phyloP scores from a whole-genome alignment of 2,329 filamentous ascomycete genomes.

The Metarhizium album region DNA sequence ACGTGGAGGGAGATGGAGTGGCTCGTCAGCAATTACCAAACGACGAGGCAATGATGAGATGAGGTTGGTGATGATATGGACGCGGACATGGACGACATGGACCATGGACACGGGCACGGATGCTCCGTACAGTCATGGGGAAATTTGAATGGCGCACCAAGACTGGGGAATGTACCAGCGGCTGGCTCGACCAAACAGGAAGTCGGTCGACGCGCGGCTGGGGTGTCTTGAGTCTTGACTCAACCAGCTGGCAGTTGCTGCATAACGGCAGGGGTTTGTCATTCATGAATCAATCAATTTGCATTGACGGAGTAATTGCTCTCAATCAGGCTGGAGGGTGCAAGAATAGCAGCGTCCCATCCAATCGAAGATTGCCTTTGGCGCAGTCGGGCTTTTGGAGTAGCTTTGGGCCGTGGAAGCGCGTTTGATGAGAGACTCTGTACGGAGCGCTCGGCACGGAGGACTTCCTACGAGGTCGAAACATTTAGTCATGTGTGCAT shows the following conservation, averaged over 20 bases:
- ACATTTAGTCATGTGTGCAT: too few species aligned
- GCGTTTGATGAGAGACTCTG: too few species aligned
- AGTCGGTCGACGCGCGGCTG: neutral
- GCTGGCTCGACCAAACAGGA: neutral
- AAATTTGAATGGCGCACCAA: neutral
- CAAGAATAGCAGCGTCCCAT: too few species aligned
- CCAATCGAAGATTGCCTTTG: too few species aligned
- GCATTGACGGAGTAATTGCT: neutral
- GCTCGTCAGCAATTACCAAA: slow-evolving; percentile 8
- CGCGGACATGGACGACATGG: slow-evolving; percentile 3
- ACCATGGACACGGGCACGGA: too few species aligned
- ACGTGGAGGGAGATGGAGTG: slow-evolving; percentile 2
- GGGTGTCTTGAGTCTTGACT: neutral
- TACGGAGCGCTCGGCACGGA: too few species aligned
- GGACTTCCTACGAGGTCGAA: too few species aligned
- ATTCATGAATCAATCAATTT: neutral
- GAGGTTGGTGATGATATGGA: slow-evolving; percentile 1
- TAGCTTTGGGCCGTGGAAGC: neutral
- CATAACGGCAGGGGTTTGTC: neutral
- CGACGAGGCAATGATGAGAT: slow-evolving; percentile 2
- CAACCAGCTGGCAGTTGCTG: neutral
- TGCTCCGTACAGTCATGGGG: too few species aligned
- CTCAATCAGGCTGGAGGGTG: neutral
- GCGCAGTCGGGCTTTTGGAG: neutral
- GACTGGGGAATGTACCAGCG: neutral